Conservation (phyloP, 2,329 filamentous ascomycete genomes). For the Fusarium sp. region DNA sequence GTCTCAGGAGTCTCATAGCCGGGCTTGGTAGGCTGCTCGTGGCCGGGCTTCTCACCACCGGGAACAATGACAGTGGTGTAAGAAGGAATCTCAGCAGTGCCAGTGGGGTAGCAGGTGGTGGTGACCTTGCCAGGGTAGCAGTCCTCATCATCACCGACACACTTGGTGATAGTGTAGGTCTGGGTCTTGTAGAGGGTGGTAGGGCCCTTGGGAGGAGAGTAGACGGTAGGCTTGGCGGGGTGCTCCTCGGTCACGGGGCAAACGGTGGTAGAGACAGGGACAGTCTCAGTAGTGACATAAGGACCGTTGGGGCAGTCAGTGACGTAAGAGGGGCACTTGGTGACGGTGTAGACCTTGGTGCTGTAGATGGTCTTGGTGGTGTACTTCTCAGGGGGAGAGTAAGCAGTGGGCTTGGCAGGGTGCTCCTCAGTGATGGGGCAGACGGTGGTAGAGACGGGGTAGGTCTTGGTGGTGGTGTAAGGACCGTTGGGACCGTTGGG, state of each 20-base stretch:
- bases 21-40: conserved; percentile 19
- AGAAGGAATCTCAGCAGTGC: conserved; percentile 50
- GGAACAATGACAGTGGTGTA: conserved; percentile 29
- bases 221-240: conserved; percentile 26
- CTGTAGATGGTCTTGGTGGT: conserved; percentile 41
- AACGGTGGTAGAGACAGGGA: conserved; percentile 35
- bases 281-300: conserved; percentile 28
- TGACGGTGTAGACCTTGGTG: conserved; percentile 38
- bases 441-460: conserved; percentile 54
- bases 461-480: conserved; percentile 47
- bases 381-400: conserved; percentile 45
- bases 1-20: conserved; percentile 2
- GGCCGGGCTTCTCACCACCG: conserved; percentile 4
- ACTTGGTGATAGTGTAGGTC: conserved; percentile 50
- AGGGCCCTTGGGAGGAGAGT: conserved; percentile 48
- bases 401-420: conserved; percentile 27
- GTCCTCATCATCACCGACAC: conserved; percentile 45
- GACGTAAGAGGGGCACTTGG: conserved; percentile 27
- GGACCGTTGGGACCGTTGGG: conserved; percentile 39
- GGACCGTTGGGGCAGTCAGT: conserved; percentile 49
- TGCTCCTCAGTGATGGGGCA: conserved; percentile 52
- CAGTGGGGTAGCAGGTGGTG: conserved; percentile 44
- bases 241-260: conserved; percentile 36
- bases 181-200: conserved; percentile 48
- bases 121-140: conserved; percentile 49